Evolutionary conservation across 148 eudicot genomes (phyloP).

Genomic region (Fallopia convolvulus): DNA sequence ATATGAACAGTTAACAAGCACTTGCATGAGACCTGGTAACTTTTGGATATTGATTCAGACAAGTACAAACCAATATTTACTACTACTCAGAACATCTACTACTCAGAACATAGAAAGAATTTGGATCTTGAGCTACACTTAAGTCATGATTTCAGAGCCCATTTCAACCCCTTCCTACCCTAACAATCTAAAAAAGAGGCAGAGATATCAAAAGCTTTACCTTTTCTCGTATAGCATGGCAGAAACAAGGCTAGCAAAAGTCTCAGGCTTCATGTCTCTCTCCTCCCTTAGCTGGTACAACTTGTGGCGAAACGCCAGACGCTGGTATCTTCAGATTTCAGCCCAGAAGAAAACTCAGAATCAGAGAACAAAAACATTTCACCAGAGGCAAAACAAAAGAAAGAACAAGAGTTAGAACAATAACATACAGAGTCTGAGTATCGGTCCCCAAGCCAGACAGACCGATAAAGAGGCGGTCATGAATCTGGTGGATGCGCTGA

Average conservation of each 20-base stretch:
- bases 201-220: constrained; percentile 17
- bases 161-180: not conserved
- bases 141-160: not conserved
- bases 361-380: not conserved
- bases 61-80: not conserved
- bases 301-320: constrained; percentile 81
- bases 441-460: constrained; percentile 85
- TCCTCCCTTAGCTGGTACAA: constrained; percentile 88
- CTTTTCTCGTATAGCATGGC: constrained; percentile 97
- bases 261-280: constrained; percentile 97
- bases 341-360: not conserved
- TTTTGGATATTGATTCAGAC: not conserved
- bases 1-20: not conserved
- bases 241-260: constrained; percentile 93
- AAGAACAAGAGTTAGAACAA: not conserved
- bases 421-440: constrained; percentile 67
- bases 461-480: constrained; percentile 73
- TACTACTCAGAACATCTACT: not conserved
- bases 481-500: constrained; percentile 64
- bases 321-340: constrained; percentile 53
- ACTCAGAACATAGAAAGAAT: not conserved
- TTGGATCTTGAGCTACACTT: not conserved
- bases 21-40: not conserved
- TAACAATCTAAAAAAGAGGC: not conserved
- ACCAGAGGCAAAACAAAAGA: not conserved